Percentiles rank a stretch among this genome's conserved stretches.
Evolutionary conservation across 116 monocot species (phyloP).

Genomic region (Posidonia oceanica): DNA sequence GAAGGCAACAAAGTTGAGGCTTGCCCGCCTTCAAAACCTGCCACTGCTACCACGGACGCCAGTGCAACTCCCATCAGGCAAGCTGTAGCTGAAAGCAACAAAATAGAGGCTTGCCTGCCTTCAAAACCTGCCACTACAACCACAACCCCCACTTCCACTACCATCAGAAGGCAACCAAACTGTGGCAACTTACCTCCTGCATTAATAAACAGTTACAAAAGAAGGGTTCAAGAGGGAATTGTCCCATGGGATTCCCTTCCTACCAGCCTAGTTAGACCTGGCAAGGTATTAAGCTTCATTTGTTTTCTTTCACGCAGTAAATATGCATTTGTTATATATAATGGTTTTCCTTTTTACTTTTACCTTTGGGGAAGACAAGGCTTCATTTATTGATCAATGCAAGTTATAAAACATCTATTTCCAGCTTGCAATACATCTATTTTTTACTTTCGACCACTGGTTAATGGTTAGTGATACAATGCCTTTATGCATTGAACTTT

Average conservation of each 20-base stretch:
- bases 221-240: conserved; percentile 23
- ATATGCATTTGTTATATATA: too few relatives aligned
- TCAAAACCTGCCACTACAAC: neutral
- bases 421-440: too few relatives aligned
- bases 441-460: too few relatives aligned
- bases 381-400: too few relatives aligned
- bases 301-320: neutral
- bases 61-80: neutral
- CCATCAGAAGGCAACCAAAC: conserved; percentile 12
- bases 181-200: conserved; percentile 12
- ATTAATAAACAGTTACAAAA: conserved; percentile 25
- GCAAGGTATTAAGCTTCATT: conserved; percentile 42
- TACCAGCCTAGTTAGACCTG: conserved; percentile 47
- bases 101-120: neutral
- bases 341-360: too few relatives aligned
- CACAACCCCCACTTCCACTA: neutral
- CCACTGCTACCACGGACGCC: neutral
- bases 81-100: too few relatives aligned
- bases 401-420: too few relatives aligned
- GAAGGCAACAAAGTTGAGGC: neutral
- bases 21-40: neutral
- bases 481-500: too few relatives aligned
- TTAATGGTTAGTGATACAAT: too few relatives aligned
- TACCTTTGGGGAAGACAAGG: too few relatives aligned
- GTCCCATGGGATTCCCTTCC: conserved; percentile 71